Percentiles rank a stretch among this genome's conserved stretches.
Evolutionary conservation across 768 basidiomycete genomes (phyloP).

Genomic region (Xerocomus potaroensis): DNA sequence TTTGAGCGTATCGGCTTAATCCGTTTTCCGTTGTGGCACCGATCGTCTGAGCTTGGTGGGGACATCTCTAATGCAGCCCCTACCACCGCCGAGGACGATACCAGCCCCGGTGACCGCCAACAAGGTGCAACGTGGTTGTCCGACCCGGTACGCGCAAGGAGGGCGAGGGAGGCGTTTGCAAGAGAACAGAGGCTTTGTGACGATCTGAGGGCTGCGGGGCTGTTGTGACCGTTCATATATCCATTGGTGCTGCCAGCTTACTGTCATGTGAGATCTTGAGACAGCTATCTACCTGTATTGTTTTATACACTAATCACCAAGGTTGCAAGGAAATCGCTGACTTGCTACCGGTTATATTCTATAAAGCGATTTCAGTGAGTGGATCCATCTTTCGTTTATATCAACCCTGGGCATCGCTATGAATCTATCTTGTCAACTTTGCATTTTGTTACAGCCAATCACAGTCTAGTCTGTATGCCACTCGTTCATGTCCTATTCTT

Average conservation of each 20-base stretch:
- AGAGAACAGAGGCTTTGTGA: conserved; percentile 55
- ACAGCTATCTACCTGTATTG: conserved; percentile 5
- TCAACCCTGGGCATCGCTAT: too few species aligned
- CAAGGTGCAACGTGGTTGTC: conserved; percentile 34
- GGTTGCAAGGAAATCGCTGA: conserved; percentile 5
- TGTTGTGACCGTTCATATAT: conserved; percentile 40
- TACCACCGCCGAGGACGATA: conserved; percentile 22
- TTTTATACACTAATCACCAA: conserved; percentile 23
- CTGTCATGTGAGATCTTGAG: neutral
- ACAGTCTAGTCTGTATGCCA: neutral
- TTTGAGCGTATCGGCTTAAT: conserved; percentile 28
- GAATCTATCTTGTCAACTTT: conserved; percentile 3
- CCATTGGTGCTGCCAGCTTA: neutral
- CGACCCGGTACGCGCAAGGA: conserved; percentile 41
- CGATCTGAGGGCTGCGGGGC: conserved; percentile 60
- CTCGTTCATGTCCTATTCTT: conserved; percentile 38
- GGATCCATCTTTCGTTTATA: neutral
- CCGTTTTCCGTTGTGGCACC: conserved; percentile 10
- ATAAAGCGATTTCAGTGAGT: conserved; percentile 7
- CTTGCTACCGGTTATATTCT: conserved; percentile 6
- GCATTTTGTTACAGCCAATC: neutral
- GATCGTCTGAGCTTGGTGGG: conserved; percentile 8
- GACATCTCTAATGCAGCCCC: conserved; percentile 7
- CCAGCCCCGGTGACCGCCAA: conserved; percentile 24
- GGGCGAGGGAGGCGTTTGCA: conserved; percentile 42